Conservation (phyloP, 768 basidiomycete genomes). For the Trametes coccinea region DNA sequence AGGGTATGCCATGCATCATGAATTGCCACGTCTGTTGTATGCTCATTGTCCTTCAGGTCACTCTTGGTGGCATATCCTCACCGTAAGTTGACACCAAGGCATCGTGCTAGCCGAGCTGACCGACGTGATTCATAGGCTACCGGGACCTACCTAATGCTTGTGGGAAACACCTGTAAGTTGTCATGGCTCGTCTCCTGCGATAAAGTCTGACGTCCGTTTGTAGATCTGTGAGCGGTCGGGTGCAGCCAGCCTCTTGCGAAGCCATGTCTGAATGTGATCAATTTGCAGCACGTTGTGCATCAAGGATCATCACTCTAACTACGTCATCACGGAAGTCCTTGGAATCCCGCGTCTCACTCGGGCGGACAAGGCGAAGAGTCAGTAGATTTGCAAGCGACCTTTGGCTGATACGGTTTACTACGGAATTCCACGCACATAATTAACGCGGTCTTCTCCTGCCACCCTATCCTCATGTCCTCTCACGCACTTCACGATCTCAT, state of each 20-base stretch:
- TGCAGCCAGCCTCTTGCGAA: no score
- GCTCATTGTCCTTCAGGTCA: slow-evolving; percentile 45
- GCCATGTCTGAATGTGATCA: no score
- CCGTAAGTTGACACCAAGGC: slow-evolving; percentile 39
- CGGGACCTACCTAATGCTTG: slow-evolving; percentile 35
- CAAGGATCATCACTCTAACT: slow-evolving; percentile 59
- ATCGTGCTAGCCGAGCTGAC: background rate
- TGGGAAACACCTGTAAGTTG: slow-evolving; percentile 36
- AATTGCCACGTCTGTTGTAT: background rate
- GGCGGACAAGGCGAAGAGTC: slow-evolving; percentile 16
- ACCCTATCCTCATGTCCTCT: background rate
- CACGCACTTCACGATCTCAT: background rate
- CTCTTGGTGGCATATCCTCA: slow-evolving; percentile 75
- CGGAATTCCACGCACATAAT: background rate
- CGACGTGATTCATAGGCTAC: slow-evolving; percentile 24
- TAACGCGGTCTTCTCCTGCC: no score
- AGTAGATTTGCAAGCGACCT: background rate
- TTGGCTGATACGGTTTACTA: background rate
- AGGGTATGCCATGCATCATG: slow-evolving; percentile 42
- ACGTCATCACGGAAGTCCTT: slow-evolving; percentile 40
- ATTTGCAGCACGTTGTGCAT: slow-evolving; percentile 53
- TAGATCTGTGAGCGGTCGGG: slow-evolving; percentile 28
- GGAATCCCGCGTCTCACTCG: slow-evolving; percentile 46
- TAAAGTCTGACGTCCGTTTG: background rate
- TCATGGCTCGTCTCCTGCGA: no score